These are phyloP conservation scores for Endogone sp. DNA, from an alignment of 192 early-diverging fungal species.

Conservation along the genomic window DNA sequence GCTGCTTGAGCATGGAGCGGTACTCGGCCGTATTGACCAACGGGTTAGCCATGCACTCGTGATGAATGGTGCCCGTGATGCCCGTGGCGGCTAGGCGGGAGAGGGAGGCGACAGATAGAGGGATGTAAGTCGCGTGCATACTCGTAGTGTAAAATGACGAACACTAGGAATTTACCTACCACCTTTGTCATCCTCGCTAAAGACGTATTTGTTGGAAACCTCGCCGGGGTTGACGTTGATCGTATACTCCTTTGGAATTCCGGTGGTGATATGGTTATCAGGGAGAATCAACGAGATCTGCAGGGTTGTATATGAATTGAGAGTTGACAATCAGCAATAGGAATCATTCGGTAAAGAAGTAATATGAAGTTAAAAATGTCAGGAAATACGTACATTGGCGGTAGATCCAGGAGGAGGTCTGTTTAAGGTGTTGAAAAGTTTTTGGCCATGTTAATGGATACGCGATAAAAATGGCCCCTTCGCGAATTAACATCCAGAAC, in stretches of 20 bases:
- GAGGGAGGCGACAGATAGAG: slow-evolving; percentile 34
- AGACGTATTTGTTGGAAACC: slow-evolving; percentile 76
- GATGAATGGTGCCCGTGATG: slow-evolving; percentile 64
- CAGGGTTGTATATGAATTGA: no score
- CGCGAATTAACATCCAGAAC: no score
- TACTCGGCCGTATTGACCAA: slow-evolving; percentile 31
- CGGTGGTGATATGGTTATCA: slow-evolving; percentile 48
- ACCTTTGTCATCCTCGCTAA: slow-evolving; percentile 58
- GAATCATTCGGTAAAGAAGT: no score
- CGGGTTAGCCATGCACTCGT: slow-evolving; percentile 68
- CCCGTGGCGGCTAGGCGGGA: slow-evolving; percentile 49
- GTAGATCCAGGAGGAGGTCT: slow-evolving; percentile 1
- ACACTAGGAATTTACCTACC: slow-evolving; percentile 29
- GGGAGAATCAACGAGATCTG: slow-evolving; percentile 68
- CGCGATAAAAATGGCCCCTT: no score
- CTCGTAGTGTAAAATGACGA: no score
- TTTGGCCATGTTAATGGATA: no score
- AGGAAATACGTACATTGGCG: not conserved
- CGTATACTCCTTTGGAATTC: slow-evolving; percentile 81
- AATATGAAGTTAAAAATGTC: not conserved
- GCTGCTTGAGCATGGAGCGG: slow-evolving; percentile 63
- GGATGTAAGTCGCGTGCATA: no score
- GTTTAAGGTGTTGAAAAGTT: no score
- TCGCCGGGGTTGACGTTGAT: slow-evolving; percentile 66
- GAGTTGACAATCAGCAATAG: not conserved